Evolutionary conservation across 169 alveolate species (phyloP).

Genomic region (Plasmodium falciparum): DNA sequence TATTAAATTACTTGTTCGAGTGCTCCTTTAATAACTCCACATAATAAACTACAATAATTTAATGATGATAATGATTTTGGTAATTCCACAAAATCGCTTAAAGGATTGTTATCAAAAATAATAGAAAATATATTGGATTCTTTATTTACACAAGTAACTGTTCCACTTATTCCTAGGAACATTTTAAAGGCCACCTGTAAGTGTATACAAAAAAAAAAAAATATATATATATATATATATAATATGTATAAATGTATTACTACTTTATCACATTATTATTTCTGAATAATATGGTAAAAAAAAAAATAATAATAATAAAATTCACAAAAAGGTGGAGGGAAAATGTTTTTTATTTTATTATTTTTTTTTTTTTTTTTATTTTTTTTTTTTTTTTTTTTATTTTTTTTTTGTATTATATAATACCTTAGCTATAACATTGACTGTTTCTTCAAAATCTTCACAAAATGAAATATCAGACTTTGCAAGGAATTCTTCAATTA

Average conservation of each 20-base stretch:
- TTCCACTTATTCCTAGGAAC: slow-evolving; percentile 86
- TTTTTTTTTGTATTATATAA: neutral
- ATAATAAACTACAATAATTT: slow-evolving; percentile 82
- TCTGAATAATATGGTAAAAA: too few relatives aligned
- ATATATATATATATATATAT: slow-evolving; percentile 8
- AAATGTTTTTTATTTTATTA: too few relatives aligned
- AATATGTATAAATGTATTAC: neutral
- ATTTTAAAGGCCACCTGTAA: slow-evolving; percentile 85
- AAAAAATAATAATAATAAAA: too few relatives aligned
- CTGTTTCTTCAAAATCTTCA: slow-evolving; percentile 83
- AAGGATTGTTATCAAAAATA: slow-evolving; percentile 83
- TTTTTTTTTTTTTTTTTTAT: neutral
- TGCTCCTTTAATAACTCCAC: slow-evolving; percentile 87
- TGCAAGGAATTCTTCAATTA: slow-evolving; percentile 85
- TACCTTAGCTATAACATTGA: slow-evolving; percentile 88
- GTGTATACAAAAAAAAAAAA: neutral
- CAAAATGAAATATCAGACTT: slow-evolving; percentile 85
- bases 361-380: neutral
- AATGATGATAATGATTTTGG: slow-evolving; percentile 82
- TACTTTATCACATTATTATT: too few relatives aligned
- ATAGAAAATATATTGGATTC: slow-evolving; percentile 81
- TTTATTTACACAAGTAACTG: slow-evolving; percentile 81
- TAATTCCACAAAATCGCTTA: slow-evolving; percentile 86
- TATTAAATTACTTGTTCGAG: slow-evolving; percentile 81
- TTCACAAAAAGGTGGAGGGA: neutral